phyloP scores from a whole-genome alignment of 2,329 filamentous ascomycete species.

The Trichophyton equinum region DNA sequence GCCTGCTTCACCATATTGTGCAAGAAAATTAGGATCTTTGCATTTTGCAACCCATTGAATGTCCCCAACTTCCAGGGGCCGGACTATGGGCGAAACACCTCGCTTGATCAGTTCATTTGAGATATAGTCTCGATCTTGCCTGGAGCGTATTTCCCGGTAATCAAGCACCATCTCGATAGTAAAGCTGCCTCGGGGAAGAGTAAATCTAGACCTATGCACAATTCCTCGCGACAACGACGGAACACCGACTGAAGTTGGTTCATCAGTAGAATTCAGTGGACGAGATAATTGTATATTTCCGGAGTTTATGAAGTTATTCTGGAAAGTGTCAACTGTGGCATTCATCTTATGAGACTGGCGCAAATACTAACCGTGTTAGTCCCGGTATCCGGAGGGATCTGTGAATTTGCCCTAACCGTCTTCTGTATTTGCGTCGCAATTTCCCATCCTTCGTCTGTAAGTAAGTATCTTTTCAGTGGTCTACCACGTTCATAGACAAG shows the following conservation, averaged over 20 bases:
- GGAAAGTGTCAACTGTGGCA: background rate
- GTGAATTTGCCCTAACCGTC: background rate
- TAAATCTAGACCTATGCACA: constrained; percentile 38
- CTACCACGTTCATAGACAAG: constrained; percentile 59
- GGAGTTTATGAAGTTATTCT: background rate
- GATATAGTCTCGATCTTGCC: constrained; percentile 64
- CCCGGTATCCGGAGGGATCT: background rate
- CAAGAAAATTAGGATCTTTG: constrained; percentile 45
- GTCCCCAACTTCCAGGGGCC: constrained; percentile 60
- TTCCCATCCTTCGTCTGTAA: constrained; percentile 70
- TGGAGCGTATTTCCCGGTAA: constrained; percentile 59
- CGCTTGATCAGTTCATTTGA: constrained; percentile 56
- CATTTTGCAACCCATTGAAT: constrained; percentile 68
- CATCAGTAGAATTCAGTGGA: background rate
- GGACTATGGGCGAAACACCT: constrained; percentile 53
- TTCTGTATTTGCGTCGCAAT: constrained; percentile 49
- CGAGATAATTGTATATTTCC: background rate
- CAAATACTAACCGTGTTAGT: background rate
- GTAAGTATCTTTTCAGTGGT: constrained; percentile 52
- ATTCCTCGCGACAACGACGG: background rate
- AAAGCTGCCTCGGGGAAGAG: constrained; percentile 53
- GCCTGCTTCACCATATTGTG: constrained; percentile 41
- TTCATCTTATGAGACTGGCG: background rate
- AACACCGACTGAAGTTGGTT: background rate
- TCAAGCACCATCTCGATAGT: constrained; percentile 62